Base-by-base conservation (phyloP, 768 basidiomycete genomes). In the Pleurotus giganteus region DNA sequence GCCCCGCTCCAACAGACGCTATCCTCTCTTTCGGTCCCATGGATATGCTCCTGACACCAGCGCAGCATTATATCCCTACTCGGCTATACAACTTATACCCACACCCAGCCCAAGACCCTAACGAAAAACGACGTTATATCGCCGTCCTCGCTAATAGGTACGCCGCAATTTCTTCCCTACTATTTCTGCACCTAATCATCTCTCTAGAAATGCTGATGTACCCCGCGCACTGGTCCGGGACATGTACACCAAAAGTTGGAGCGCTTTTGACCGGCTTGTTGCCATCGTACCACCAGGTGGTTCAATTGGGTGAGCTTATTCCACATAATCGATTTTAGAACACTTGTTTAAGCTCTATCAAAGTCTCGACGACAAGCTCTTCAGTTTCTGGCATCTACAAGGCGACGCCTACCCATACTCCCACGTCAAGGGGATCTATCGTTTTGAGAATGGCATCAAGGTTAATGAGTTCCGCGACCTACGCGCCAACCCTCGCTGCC, bases 241-340 rank as follows among this genome's bases (percentile, higher is more conserved):
- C 61, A 89, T 91, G 88, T 94, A 94, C 65, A 92, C 90, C 23
- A 94, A 94, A 70, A 91, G 88, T 59, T 94, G 92, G 91, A 91
- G 89, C 65, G 91, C 91, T 1, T 93, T 94, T 62, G 91, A 93
- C 66, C 83, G 91, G 8, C 79, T 94, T 4, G 88, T 94, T 15
- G 88, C 89, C 4, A 91, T 94, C 57, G 90, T 94, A 0, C 90
- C 91, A n/a, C 91, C 91, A 0, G 91, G 91, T 8, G 91, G 91
- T 5, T 90, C 89, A 0, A 93, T 93, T 54, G 91, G 91, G 88
- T 91, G 64, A 36, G 85, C 73, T 43, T 24, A 8, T 19, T 39
- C 17, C 27, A 34, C 11, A 17, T 55, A 36, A 32, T 47, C 50
- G 19, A 28, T 15, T 17, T 13, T 31, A 8, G 12, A 28, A 17